Evolutionary conservation across 768 basidiomycete genomes (phyloP), one percentile per base, ranked within the genome.

Genomic region (Tremella mesenterica): DNA sequence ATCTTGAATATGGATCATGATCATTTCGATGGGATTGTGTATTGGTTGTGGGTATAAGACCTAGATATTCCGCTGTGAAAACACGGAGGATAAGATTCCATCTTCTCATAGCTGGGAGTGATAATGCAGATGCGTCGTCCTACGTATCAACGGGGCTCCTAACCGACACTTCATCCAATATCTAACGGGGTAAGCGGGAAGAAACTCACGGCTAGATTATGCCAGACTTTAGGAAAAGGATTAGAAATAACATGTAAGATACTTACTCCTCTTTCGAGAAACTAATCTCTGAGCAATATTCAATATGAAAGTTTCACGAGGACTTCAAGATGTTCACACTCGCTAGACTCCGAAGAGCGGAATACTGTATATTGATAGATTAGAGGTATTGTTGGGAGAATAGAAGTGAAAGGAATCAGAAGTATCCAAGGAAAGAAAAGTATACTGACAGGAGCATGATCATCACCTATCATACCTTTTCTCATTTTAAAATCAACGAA

Each of bases 211-310:
- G 67, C 70, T 30, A 88, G 66, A 7, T 80, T 83, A 72, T 96
- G 91, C 92, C 91, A 96, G 14, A 93, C 89, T 1, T 36, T 54
- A 2, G 95, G 95, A 72, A 97, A 99, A 2, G 87, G 90, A 44
- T 81, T 81, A 2, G 92, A 75, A 50, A 97, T 97, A 43, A 97
- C 70, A 72, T 99, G 95, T 60, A 99, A 74, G 48, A 97, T 75
- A 57, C 82, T 86, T 14, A 97, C 90, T 1, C 95, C 95, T 57
- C 77, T 75, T 31, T 76, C 73, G 46, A 93, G 64, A 76, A 99
- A 97, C 21, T 73, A 48, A 14, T 25, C 3, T 20, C 29, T 50
- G 44, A 23, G 23, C 12, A 30, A 4, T 29, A n/a, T n/a, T n/a
- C n/a, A n/a, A n/a, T n/a, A n/a, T n/a, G n/a, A n/a, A n/a, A n/a